Percentiles rank a stretch among this genome's conserved stretches.
Evolutionary conservation across 495 filamentous ascomycete genomes (phyloP).

Genomic region (Aspergillus steynii): DNA sequence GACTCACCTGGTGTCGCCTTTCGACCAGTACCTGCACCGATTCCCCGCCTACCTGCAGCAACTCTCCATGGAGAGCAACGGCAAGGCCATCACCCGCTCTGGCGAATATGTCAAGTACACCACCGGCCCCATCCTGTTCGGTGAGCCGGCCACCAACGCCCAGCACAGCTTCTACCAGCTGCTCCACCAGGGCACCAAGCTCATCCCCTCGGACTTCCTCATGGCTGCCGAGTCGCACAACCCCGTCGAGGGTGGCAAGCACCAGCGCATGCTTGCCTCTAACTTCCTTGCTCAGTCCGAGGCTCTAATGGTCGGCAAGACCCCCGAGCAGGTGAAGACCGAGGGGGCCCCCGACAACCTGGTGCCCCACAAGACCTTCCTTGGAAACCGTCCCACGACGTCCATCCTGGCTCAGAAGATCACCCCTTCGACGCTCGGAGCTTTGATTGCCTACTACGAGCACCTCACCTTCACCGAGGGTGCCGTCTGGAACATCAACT

Average conservation of each 20-base stretch:
- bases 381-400: slow-evolving; percentile 95
- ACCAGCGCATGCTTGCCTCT: slow-evolving; percentile 97
- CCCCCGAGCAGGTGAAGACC: slow-evolving; percentile 80
- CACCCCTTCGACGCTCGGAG: slow-evolving; percentile 89
- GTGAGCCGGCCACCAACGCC: slow-evolving; percentile 97
- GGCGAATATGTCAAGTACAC: slow-evolving; percentile 95
- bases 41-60: slow-evolving; percentile 99
- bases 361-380: slow-evolving; percentile 97
- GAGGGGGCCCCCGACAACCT: slow-evolving; percentile 84
- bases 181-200: slow-evolving; percentile 97
- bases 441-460: slow-evolving; percentile 97
- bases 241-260: slow-evolving; percentile 84
- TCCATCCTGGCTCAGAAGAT: slow-evolving; percentile 93
- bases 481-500: slow-evolving; percentile 98
- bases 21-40: slow-evolving; percentile 98
- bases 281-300: slow-evolving; percentile 99
- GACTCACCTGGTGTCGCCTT: slow-evolving; percentile 95
- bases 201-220: slow-evolving; percentile 98
- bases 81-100: slow-evolving; percentile 91
- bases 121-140: slow-evolving; percentile 91
- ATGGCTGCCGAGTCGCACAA: slow-evolving; percentile 95
- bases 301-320: slow-evolving; percentile 98
- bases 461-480: slow-evolving; percentile 98
- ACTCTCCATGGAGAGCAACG: slow-evolving; percentile 99
- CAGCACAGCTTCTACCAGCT: slow-evolving; percentile 99